Conservation (phyloP, 2,329 filamentous ascomycete species). For the Aspergillus alliaceus region DNA sequence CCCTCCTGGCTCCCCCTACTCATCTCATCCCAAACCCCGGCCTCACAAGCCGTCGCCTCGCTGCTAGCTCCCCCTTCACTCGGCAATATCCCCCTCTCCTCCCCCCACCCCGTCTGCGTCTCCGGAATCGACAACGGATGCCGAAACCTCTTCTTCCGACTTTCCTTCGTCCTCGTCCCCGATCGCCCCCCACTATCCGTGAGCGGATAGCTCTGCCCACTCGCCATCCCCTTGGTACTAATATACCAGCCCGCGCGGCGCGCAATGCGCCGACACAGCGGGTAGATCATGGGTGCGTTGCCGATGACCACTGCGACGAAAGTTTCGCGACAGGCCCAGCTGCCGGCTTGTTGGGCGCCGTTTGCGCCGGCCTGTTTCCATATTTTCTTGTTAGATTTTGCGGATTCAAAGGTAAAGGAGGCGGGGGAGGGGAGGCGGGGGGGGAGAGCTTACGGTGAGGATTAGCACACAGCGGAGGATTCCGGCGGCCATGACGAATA, state of each 20-base stretch:
- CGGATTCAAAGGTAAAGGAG: background rate
- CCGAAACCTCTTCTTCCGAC: conserved; percentile 22
- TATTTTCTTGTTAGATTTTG: background rate
- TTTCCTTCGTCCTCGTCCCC: conserved; percentile 9
- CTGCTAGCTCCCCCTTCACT: too few relatives aligned
- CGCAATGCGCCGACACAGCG: conserved; percentile 28
- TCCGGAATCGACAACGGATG: conserved; percentile 35
- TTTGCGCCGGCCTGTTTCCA: conserved; percentile 33
- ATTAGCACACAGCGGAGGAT: conserved; percentile 57
- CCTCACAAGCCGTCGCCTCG: conserved; percentile 24
- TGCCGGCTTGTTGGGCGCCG: conserved; percentile 42
- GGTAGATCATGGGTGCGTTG: conserved; percentile 47
- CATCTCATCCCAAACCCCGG: conserved; percentile 15
- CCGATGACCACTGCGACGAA: conserved; percentile 47
- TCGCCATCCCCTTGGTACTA: conserved; percentile 13
- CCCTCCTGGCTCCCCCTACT: conserved; percentile 21
- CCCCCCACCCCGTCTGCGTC: conserved; percentile 31
- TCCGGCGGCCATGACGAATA: conserved; percentile 57
- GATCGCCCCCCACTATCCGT: conserved; percentile 16
- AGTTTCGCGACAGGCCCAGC: conserved; percentile 48
- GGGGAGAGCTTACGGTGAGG: conserved; percentile 34
- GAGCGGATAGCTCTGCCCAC: conserved; percentile 24
- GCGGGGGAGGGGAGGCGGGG: background rate
- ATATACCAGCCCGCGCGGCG: conserved; percentile 28
- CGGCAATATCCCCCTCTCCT: conserved; percentile 30